Percentiles rank a stretch among this genome's conserved stretches.
These are phyloP conservation scores for Calonectria multiphialidica DNA, from an alignment of 2,329 filamentous ascomycete genomes.

Conservation along the genomic window DNA sequence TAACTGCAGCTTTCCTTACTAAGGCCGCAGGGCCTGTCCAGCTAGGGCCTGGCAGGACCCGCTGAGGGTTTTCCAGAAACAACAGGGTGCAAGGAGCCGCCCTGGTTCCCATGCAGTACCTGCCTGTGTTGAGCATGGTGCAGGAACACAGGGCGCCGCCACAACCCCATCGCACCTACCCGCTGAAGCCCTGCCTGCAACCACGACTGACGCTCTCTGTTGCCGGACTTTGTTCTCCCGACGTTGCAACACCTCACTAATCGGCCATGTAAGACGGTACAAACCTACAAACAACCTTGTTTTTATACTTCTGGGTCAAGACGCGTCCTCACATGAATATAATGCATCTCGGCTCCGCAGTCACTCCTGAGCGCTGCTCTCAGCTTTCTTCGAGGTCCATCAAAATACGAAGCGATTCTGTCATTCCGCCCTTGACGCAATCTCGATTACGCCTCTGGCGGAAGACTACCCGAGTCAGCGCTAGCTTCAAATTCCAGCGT, in stretches of 20 bases:
- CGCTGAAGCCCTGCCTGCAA: neutral
- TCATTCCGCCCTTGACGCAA: neutral
- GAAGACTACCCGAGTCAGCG: neutral
- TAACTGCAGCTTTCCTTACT: slow-evolving; percentile 15
- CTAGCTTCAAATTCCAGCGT: neutral
- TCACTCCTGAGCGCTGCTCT: neutral
- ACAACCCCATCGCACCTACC: slow-evolving; percentile 21
- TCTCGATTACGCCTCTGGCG: slow-evolving; percentile 9
- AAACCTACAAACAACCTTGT: slow-evolving; percentile 3
- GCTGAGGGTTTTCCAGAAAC: slow-evolving; percentile 33
- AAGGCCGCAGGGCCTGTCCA: neutral
- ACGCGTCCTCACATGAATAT: neutral
- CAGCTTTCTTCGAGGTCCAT: neutral
- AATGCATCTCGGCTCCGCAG: neutral
- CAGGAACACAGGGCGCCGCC: slow-evolving; percentile 30
- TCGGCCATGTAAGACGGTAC: neutral
- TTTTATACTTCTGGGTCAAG: slow-evolving; percentile 1
- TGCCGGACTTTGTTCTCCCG: neutral
- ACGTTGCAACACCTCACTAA: neutral
- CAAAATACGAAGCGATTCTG: neutral
- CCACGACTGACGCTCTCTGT: neutral
- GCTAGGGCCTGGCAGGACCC: slow-evolving; percentile 2
- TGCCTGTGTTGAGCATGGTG: slow-evolving; percentile 14
- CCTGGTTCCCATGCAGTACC: slow-evolving; percentile 2
- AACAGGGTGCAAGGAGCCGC: slow-evolving; percentile 20